Conservation (phyloP, 108 stramenopile genomes). For the Asterionellopsis glacialis region DNA sequence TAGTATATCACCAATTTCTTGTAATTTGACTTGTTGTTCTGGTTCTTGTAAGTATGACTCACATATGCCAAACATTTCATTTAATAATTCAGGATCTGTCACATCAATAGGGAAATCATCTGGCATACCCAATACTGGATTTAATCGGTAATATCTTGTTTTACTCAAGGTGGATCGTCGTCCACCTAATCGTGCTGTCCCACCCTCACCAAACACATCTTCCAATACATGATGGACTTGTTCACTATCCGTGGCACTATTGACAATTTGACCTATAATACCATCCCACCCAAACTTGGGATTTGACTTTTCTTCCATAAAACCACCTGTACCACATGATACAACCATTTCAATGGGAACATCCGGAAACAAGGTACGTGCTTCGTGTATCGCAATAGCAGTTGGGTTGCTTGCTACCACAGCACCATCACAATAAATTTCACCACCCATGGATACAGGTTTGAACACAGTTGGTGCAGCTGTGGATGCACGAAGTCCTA, state of each 20-base stretch:
- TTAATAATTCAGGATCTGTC: slow-evolving; percentile 58
- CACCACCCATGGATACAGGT: slow-evolving; percentile 78
- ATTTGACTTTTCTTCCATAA: slow-evolving; percentile 65
- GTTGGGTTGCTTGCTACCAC: slow-evolving; percentile 86
- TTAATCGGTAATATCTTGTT: slow-evolving; percentile 77
- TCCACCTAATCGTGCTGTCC: slow-evolving; percentile 26
- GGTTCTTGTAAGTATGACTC: slow-evolving; percentile 64
- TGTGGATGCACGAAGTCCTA: slow-evolving; percentile 77
- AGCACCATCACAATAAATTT: slow-evolving; percentile 83
- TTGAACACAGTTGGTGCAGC: slow-evolving; percentile 89
- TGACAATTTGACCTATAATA: slow-evolving; percentile 82
- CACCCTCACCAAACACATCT: slow-evolving; percentile 72
- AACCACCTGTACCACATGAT: slow-evolving; percentile 70
- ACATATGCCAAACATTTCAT: slow-evolving; percentile 54
- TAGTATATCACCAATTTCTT: slow-evolving; percentile 19
- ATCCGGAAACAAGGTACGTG: slow-evolving; percentile 75
- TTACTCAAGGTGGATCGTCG: slow-evolving; percentile 31
- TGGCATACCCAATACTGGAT: slow-evolving; percentile 62
- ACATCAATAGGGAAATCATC: slow-evolving; percentile 66
- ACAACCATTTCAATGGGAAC: slow-evolving; percentile 82
- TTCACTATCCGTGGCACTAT: slow-evolving; percentile 79
- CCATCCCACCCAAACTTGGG: slow-evolving; percentile 87
- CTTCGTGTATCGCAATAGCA: slow-evolving; percentile 84
- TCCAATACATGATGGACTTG: slow-evolving; percentile 64
- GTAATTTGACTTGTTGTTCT: slow-evolving; percentile 54